A percentile compares a stretch with the other conserved stretches of the same genome.
Conservation (phyloP, 2,329 filamentous ascomycete genomes). For the Aureobasidium sp. region DNA sequence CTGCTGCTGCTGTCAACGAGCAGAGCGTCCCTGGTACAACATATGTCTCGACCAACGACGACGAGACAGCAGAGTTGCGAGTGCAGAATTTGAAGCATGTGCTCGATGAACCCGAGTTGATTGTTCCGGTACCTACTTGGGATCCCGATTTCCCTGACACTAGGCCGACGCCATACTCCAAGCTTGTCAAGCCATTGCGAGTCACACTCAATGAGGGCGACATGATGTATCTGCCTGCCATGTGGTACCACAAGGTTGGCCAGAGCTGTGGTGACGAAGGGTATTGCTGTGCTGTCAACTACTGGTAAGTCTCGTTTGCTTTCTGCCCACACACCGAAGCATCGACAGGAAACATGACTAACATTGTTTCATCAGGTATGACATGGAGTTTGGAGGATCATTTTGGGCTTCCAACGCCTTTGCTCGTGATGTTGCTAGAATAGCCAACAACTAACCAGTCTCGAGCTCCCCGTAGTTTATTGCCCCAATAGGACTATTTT, state of each 20-base stretch:
- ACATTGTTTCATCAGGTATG: conserved; percentile 51
- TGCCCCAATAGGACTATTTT: background rate
- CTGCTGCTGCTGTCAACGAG: conserved; percentile 64
- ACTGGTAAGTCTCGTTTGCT: conserved; percentile 52
- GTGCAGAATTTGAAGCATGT: conserved; percentile 26
- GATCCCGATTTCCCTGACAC: conserved; percentile 57
- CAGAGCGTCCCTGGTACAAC: conserved; percentile 48
- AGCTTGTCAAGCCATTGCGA: conserved; percentile 53
- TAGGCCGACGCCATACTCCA: conserved; percentile 52
- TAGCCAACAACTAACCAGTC: background rate
- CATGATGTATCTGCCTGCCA: conserved; percentile 73
- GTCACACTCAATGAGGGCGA: conserved; percentile 66
- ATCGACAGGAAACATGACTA: background rate
- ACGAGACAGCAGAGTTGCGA: conserved; percentile 6
- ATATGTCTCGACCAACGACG: conserved; percentile 42
- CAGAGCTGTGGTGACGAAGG: conserved; percentile 63
- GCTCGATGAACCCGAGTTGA: conserved; percentile 32
- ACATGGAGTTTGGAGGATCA: conserved; percentile 67
- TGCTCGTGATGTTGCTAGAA: conserved; percentile 22
- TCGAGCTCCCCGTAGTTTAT: too few species aligned
- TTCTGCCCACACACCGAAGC: background rate
- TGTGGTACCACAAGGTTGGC: conserved; percentile 82
- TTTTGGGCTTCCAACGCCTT: conserved; percentile 59
- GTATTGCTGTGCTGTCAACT: conserved; percentile 72
- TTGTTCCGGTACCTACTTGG: conserved; percentile 65